Evolutionary conservation across 202 grass and related monocot genomes (phyloP), one percentile per base, ranked within the genome.

Genomic region (Setaria viridis): DNA sequence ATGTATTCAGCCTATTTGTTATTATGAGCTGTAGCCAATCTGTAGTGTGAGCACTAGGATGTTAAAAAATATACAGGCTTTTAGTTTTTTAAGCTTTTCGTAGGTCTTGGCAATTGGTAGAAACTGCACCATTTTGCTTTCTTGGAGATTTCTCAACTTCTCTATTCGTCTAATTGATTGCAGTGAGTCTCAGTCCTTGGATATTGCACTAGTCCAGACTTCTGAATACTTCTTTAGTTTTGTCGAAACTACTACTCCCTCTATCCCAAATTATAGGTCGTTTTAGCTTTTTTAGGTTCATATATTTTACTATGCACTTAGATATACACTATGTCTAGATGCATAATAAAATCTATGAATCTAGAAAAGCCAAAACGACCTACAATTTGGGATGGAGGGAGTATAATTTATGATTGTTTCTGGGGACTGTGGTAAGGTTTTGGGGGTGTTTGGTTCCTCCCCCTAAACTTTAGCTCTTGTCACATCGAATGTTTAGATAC

Each of bases 181-280:
- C 45, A 67, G 34, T 30, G 1, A 73, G 29, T 50, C 11, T 48
- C 42, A 21, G 5, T 50, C 6, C 6, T 55, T 55, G 11, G 4
- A 84, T 84, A 35, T 55, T 58, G 48, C 39, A 56, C 60, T 33
- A 49, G 11, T 29, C 67, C 46, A 20, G 43, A 25, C n/a, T 70
- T 19, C 20, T 65, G 59, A 47, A 50, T 20, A 9, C 4, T 29
- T 65, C 30, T 51, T 34, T n/a, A 16, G 3, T 62, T 71, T 39
- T 78, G 46, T 50, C 32, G 47, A 21, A 76, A 72, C 43, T 14
- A 1, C 37, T 78, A 25, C 25, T 25, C 25, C 25, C 25, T 25
- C 25, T 25, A 25, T 25, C 25, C 25, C 25, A 25, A 25, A 25
- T 25, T 25, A 25, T 25, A 25, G 25, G 25, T 25, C 25, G 25